Evolutionary conservation across 2,329 filamentous ascomycete genomes (phyloP).

Genomic region (Bipolaris bicolor): DNA sequence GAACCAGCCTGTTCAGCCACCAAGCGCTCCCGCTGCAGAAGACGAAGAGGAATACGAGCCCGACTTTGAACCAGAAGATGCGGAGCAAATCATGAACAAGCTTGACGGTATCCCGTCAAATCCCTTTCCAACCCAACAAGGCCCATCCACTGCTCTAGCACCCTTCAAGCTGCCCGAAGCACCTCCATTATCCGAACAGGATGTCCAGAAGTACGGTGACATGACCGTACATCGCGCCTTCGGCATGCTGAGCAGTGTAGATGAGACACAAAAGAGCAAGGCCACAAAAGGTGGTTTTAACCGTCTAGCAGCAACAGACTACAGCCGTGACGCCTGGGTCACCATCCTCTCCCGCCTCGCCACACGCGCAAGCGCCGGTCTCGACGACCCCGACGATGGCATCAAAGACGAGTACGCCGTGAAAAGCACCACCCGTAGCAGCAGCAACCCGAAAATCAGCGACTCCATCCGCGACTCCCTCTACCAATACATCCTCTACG

Average conservation of each 20-base stretch:
- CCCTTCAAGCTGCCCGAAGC: slow-evolving; percentile 82
- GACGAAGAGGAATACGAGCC: slow-evolving; percentile 96
- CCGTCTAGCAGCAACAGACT: slow-evolving; percentile 80
- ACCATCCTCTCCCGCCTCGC: slow-evolving; percentile 85
- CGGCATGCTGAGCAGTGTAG: slow-evolving; percentile 73
- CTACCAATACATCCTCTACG: slow-evolving; percentile 85
- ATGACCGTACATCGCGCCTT: slow-evolving; percentile 79
- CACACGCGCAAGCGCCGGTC: slow-evolving; percentile 74
- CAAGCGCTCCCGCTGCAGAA: slow-evolving; percentile 56
- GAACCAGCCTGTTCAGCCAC: slow-evolving; percentile 33
- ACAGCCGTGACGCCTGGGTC: slow-evolving; percentile 88
- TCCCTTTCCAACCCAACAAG: slow-evolving; percentile 54
- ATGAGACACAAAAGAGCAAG: slow-evolving; percentile 65
- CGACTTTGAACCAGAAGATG: slow-evolving; percentile 79
- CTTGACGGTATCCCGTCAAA: slow-evolving; percentile 71
- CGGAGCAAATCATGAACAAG: slow-evolving; percentile 78
- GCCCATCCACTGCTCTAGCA: slow-evolving; percentile 57
- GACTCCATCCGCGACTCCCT: slow-evolving; percentile 79
- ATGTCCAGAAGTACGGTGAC: slow-evolving; percentile 75
- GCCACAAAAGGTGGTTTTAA: slow-evolving; percentile 71
- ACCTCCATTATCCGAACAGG: slow-evolving; percentile 71
- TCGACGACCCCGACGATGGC: slow-evolving; percentile 70
- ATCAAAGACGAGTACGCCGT: slow-evolving; percentile 63
- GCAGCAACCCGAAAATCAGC: slow-evolving; percentile 56
- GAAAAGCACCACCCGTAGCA: slow-evolving; percentile 36